phyloP scores from a whole-genome alignment of 805 yeast genomes.

The Alloascoidea hylecoeti region DNA sequence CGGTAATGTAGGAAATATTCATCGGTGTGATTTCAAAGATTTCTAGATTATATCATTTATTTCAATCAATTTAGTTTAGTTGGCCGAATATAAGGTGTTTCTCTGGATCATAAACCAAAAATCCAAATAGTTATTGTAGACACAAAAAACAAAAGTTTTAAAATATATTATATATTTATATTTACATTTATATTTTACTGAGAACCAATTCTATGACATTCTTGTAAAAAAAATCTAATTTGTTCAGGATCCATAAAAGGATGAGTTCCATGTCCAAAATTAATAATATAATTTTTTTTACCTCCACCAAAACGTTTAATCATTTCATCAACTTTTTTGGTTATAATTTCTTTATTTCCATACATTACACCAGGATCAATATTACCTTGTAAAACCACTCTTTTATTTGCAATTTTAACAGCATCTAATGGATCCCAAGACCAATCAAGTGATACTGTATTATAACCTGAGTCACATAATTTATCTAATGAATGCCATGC shows the following conservation, averaged over 20 bases:
- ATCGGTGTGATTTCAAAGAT: too few relatives aligned
- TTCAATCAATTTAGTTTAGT: too few relatives aligned
- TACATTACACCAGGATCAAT: conserved; percentile 92
- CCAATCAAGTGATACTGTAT: conserved; percentile 92
- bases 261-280: conserved; percentile 97
- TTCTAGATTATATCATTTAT: too few relatives aligned
- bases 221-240: conserved; percentile 72
- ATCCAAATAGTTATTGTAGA: too few relatives aligned
- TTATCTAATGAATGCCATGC: conserved; percentile 94
- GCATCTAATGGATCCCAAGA: conserved; percentile 76
- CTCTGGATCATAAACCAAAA: too few relatives aligned
- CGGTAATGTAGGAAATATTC: too few relatives aligned
- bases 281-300: conserved; percentile 78
- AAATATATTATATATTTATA: too few relatives aligned
- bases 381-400: conserved; percentile 88
- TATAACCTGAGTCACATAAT: conserved; percentile 68
- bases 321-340: conserved; percentile 77
- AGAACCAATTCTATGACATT: conserved; percentile 70
- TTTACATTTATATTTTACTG: too few relatives aligned
- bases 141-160: too few relatives aligned
- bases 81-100: too few relatives aligned
- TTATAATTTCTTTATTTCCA: conserved; percentile 73
- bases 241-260: conserved; percentile 95
- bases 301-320: conserved; percentile 90
- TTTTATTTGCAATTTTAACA: conserved; percentile 52